These are phyloP conservation scores for Ilyonectria destructans DNA, from an alignment of 2,329 filamentous ascomycete species.

Conservation along the genomic window DNA sequence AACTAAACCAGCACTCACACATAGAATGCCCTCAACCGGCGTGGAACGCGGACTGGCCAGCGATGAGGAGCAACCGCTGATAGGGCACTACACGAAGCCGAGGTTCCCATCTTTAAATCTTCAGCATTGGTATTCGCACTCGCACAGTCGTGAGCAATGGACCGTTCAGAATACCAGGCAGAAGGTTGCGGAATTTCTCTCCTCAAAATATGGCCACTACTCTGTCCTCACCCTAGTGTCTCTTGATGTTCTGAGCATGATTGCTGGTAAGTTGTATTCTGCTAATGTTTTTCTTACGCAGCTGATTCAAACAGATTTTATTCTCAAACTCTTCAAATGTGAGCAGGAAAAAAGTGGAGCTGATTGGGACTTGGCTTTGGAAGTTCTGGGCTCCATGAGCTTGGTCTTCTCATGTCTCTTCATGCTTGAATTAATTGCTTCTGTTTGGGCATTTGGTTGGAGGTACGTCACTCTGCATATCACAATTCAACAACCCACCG, in stretches of 20 bases:
- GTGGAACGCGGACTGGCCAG: neutral
- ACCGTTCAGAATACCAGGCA: constrained; percentile 12
- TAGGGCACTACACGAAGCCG: constrained; percentile 5
- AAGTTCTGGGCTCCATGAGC: constrained; percentile 54
- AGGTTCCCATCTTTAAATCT: constrained; percentile 25
- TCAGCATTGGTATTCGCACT: constrained; percentile 24
- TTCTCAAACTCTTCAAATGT: constrained; percentile 32
- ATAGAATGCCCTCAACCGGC: constrained; percentile 18
- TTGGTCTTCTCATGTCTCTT: constrained; percentile 77
- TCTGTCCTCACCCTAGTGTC: constrained; percentile 31
- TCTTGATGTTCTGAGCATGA: constrained; percentile 35
- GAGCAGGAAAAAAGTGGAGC: constrained; percentile 28
- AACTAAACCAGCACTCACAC: neutral
- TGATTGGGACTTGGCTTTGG: constrained; percentile 30
- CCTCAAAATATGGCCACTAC: constrained; percentile 32
- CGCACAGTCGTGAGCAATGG: constrained; percentile 6
- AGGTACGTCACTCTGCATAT: constrained; percentile 59
- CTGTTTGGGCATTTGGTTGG: constrained; percentile 74
- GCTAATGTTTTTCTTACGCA: too few species aligned
- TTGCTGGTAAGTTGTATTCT: constrained; percentile 22
- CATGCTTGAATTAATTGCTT: constrained; percentile 73
- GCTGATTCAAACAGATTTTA: constrained; percentile 23
- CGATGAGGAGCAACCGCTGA: constrained; percentile 31
- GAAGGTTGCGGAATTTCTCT: constrained; percentile 23
- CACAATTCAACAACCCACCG: neutral